A percentile compares a stretch with the other conserved stretches of the same genome.
These are phyloP conservation scores for Cordyceps sp. DNA, from an alignment of 2,329 filamentous ascomycete species.

Conservation along the genomic window DNA sequence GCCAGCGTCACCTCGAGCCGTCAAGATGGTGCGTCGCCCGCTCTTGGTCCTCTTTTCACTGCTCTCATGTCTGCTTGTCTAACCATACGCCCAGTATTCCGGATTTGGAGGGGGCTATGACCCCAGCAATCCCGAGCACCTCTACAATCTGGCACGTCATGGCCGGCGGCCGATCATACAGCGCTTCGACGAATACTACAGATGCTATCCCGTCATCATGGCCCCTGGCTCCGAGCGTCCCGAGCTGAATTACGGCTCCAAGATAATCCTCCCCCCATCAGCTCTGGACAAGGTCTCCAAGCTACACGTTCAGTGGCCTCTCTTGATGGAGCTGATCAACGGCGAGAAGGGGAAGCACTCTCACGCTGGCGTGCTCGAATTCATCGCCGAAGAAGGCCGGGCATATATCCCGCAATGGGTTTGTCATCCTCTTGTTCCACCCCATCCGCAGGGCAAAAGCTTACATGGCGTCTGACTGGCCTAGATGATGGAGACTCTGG, in stretches of 20 bases:
- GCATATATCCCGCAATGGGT: slow-evolving; percentile 95
- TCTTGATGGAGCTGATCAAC: slow-evolving; percentile 93
- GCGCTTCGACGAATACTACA: slow-evolving; percentile 96
- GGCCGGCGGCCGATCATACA: slow-evolving; percentile 38
- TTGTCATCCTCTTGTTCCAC: no score
- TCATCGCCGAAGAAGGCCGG: slow-evolving; percentile 92
- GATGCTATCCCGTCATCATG: slow-evolving; percentile 93
- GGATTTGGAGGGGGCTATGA: slow-evolving; percentile 26
- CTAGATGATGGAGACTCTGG: slow-evolving; percentile 85
- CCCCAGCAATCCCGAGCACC: slow-evolving; percentile 27
- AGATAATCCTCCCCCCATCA: slow-evolving; percentile 92
- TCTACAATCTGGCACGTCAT: slow-evolving; percentile 29
- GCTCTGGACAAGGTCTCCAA: slow-evolving; percentile 93
- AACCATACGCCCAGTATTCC: slow-evolving; percentile 11
- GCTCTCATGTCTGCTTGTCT: no score
- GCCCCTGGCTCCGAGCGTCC: slow-evolving; percentile 77
- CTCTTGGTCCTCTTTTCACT: no score
- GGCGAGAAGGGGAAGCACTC: slow-evolving; percentile 65
- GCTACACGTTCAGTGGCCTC: slow-evolving; percentile 90
- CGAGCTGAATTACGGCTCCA: slow-evolving; percentile 88
- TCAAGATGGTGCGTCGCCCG: background rate
- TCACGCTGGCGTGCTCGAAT: slow-evolving; percentile 90
- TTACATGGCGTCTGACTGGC: no score
- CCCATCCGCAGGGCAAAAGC: no score
- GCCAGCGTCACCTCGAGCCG: background rate